A percentile compares a stretch with the other conserved stretches of the same genome.
Conservation (phyloP, 441 rosid genomes). For the Populus hybrid region DNA sequence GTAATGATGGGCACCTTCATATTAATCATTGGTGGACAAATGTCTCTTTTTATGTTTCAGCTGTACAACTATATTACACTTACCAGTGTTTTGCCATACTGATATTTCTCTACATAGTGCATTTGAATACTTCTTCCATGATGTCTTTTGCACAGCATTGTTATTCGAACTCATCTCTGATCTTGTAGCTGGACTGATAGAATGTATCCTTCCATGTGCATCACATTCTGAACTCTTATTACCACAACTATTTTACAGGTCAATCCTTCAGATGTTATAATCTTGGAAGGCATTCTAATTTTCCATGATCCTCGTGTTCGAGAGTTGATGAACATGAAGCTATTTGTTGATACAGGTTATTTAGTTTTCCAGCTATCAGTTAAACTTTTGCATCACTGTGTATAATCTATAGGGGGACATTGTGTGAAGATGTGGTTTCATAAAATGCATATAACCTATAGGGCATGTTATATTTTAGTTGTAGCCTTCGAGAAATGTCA, state of each 20-base stretch:
- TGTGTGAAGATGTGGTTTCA: neutral
- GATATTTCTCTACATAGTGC: neutral
- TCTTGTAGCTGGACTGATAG: neutral
- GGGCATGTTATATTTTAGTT: neutral
- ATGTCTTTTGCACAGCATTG: neutral
- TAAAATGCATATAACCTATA: neutral
- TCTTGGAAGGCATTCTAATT: conserved; percentile 93
- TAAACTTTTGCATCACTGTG: neutral
- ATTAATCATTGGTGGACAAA: neutral
- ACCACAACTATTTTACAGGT: conserved; percentile 51
- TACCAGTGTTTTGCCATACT: neutral
- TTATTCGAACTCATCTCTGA: neutral
- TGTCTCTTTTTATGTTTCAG: neutral
- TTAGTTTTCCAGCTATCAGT: conserved; percentile 5
- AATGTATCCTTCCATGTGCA: neutral
- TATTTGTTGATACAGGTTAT: conserved; percentile 97
- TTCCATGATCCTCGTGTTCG: conserved; percentile 93
- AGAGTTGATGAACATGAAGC: conserved; percentile 97
- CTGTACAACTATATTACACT: neutral
- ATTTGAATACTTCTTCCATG: neutral
- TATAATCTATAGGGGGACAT: neutral
- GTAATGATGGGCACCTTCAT: neutral
- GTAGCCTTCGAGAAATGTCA: neutral
- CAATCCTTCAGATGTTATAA: conserved; percentile 93
- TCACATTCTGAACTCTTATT: conserved; percentile 12